Percentiles rank a stretch among this genome's conserved stretches.
Conservation (phyloP, 139 green algal genomes). For the Marvania coccoides region DNA sequence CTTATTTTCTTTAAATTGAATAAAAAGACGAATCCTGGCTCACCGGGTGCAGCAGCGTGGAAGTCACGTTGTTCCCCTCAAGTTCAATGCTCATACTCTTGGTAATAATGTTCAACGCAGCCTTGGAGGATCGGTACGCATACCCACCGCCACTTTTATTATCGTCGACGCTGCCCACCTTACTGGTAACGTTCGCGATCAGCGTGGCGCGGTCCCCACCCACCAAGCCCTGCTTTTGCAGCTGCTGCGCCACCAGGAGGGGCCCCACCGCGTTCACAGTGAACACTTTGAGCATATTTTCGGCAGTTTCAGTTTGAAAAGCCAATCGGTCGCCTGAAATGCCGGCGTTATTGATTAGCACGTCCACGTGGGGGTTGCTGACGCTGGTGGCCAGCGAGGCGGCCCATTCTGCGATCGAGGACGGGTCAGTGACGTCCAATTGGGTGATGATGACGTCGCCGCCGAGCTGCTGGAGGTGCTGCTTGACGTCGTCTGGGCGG, state of each 20-base stretch:
- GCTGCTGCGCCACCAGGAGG: conserved; percentile 13
- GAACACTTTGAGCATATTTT: conserved; percentile 18
- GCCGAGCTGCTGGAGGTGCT: background rate
- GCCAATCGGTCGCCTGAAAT: conserved; percentile 8
- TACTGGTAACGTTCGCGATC: conserved; percentile 19
- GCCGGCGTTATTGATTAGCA: conserved; percentile 33
- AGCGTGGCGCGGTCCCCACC: conserved; percentile 2
- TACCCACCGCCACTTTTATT: conserved; percentile 34
- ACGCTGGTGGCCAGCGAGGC: too few relatives aligned
- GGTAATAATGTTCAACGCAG: conserved; percentile 37
- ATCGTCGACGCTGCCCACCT: conserved; percentile 22
- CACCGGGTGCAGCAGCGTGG: conserved; percentile 37
- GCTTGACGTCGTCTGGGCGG: conserved; percentile 7
- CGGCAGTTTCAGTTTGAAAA: background rate
- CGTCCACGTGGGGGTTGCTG: conserved; percentile 8
- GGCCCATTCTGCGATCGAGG: conserved; percentile 11
- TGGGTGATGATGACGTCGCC: background rate
- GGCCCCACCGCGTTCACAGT: conserved; percentile 17
- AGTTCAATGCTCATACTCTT: conserved; percentile 38
- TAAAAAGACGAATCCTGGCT: too few relatives aligned
- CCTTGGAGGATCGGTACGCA: conserved; percentile 31
- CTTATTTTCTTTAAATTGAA: too few relatives aligned
- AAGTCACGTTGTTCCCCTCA: conserved; percentile 8
- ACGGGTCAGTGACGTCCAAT: conserved; percentile 7
- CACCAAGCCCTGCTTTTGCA: conserved; percentile 13